Conservation (phyloP, 352 stramenopile genomes). For the Peronospora belbahrii region DNA sequence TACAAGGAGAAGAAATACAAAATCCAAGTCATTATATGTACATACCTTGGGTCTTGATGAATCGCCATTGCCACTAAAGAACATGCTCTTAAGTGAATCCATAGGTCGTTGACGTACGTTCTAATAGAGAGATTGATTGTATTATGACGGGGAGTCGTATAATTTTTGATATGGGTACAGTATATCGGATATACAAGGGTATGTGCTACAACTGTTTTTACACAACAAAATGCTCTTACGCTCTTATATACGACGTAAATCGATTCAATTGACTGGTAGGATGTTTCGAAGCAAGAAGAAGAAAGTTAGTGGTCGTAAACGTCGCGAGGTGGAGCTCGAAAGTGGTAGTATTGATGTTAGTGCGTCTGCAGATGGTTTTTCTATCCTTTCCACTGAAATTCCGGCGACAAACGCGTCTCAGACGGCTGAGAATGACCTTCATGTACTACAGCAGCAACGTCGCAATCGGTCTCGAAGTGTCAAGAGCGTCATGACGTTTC, state of each 20-base stretch:
- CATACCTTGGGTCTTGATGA: slow-evolving; percentile 15
- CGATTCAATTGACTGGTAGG: background rate
- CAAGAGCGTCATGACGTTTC: slow-evolving; percentile 34
- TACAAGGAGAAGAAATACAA: background rate
- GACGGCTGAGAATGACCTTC: slow-evolving; percentile 16
- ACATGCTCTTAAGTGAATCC: slow-evolving; percentile 32
- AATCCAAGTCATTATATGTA: too few relatives aligned
- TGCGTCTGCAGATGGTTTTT: background rate
- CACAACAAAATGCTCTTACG: background rate
- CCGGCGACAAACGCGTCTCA: background rate
- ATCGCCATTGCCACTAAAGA: slow-evolving; percentile 22
- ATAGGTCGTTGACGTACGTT: too few relatives aligned
- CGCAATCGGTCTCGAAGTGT: slow-evolving; percentile 28
- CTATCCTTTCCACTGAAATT: background rate
- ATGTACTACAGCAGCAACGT: slow-evolving; percentile 26
- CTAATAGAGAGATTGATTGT: too few relatives aligned
- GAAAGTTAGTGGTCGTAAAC: slow-evolving; percentile 30
- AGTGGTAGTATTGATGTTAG: background rate
- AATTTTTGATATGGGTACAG: background rate
- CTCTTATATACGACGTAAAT: background rate
- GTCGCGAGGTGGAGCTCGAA: slow-evolving; percentile 20
- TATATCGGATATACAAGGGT: slow-evolving; percentile 3
- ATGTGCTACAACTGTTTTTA: too few relatives aligned
- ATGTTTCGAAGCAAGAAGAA: slow-evolving; percentile 47
- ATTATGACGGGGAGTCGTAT: too few relatives aligned